Base-by-base conservation (phyloP, 129 eudicot species). In the Chrysanthemum seticuspe region DNA sequence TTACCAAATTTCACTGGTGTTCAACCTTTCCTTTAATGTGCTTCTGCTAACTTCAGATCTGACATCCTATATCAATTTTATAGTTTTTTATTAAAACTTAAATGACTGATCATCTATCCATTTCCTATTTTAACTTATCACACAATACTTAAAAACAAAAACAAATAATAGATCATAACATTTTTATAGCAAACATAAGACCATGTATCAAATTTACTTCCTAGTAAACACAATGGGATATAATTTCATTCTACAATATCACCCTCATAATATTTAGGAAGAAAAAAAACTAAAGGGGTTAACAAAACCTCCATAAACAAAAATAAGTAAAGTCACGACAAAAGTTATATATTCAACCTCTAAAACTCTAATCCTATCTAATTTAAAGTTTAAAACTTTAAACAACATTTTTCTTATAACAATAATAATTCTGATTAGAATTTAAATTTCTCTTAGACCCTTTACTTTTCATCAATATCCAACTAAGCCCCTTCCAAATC, bases 341-440 rank as follows among this genome's bases (percentile, higher is more conserved):
- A 70, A 52, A 52, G 31, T 77, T 77, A 62, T 62, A 51, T 44
- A 61, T 40, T 21, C 71, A 29, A 11, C 65, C 77, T 13, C 82
- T 66, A 6, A 40, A 48, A 45, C 10, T 78, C 44, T 31, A 71
- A 55, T 8, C 49, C 7, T 63, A 71, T 40, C 77, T 63, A 71
- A 2, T 6, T 55, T 55, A 40, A 40, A 40, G 47, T 40, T 40
- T 7, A 40, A 6, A 40, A 40, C 10, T 7, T 40, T 40, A 54
- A 23, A 71, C 61, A 72, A 54, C 68, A 74, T 74, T 72, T 83
- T 73, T 76, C 49, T 71, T 69, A 62, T 81, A 82, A 72, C 90
- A 84, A 70, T 88, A 84, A 47, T 91, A 88, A 47, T 91, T 91
- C 40, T 63, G 75, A 76, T 91, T 91, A 21, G 83, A 80, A 59